Evolutionary conservation across 495 filamentous ascomycete genomes (phyloP), one percentile per base, ranked within the genome.

Genomic region (Trichoderma orchidacearum): DNA sequence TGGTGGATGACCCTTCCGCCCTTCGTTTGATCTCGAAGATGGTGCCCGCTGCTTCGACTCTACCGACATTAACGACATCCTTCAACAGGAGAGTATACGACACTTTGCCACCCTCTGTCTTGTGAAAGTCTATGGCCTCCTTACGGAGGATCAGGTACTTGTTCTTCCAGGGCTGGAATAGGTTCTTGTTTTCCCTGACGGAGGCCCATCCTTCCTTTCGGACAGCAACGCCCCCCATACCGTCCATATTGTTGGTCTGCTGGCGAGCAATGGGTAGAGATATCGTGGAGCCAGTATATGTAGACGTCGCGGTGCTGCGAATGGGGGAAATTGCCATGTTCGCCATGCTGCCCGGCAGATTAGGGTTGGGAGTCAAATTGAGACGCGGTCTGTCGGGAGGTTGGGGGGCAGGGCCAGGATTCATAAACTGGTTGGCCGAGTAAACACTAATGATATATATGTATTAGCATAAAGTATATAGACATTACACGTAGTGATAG

Each of bases 11-110:
- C 59, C 84, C 80, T 58, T 79, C 82, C 3, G 80, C 69, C 52
- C 87, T 82, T 53, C 91, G 80, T 59, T 85, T 85, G 62, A 98
- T 87, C 69, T 98, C 93, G 66, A 98, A 93, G 15, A 91, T 88
- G 65, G 89, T 87, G 21, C 86, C 85, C 18, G 86, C 84, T 56
- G 86, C 82, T 65, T 97, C 94, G 11, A 90, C 90, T 59, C 93
- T 83, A 32, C 85, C 81, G 41, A 97, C 88, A 58, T 83, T 83
- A 30, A 89, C 80, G 30, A 98, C 88, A 64, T 95, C 89, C 35
- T 85, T 84, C 13, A 98, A 80, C 38, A 80, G 77, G 57, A 97
- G 86, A 7, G 85, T 84, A 56, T 89, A 80, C 1, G 85, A 83
- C 17, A 90, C 77, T 66, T 95, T 95, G 60, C 86, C 82, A 54